Evolutionary conservation across 2,329 filamentous ascomycete species (phyloP).

Genomic region (Rasamsonia emersonii): DNA sequence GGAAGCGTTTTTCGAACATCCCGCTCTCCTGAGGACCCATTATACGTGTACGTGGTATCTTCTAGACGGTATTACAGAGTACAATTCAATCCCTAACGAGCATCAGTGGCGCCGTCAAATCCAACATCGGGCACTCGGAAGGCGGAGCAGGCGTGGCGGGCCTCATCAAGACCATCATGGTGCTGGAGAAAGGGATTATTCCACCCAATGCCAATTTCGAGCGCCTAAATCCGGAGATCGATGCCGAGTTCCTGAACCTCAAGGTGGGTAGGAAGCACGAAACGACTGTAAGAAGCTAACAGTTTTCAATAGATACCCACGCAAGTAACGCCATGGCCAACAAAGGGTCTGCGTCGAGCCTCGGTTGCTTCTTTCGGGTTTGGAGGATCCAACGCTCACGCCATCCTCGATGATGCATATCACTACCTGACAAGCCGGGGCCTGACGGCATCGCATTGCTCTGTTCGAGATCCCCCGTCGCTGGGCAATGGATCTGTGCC

Average conservation of each 20-base stretch:
- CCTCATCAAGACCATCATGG: constrained; percentile 19
- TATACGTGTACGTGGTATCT: constrained; percentile 1
- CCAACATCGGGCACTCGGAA: constrained; percentile 22
- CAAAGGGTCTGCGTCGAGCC: constrained; percentile 9
- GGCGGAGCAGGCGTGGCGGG: constrained; percentile 19
- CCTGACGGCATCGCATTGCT: constrained; percentile 5
- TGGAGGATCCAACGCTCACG: constrained; percentile 26
- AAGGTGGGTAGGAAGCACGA: constrained; percentile 10
- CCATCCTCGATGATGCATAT: constrained; percentile 21
- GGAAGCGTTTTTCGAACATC: constrained; percentile 6
- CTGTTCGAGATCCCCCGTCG: not conserved
- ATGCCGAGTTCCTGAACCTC: constrained; percentile 11
- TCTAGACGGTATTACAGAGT: not conserved
- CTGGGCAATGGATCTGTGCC: not conserved
- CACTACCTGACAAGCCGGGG: constrained; percentile 11
- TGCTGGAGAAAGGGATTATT: constrained; percentile 20
- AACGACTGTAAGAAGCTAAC: not conserved
- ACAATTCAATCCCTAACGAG: constrained; percentile 7
- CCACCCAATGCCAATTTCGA: constrained; percentile 18
- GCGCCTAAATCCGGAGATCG: constrained; percentile 17
- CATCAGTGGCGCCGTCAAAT: constrained; percentile 21
- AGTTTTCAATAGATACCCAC: constrained; percentile 10
- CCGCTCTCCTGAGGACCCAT: constrained; percentile 1
- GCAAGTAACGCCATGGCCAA: constrained; percentile 19
- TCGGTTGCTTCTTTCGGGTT: constrained; percentile 31